Evolutionary conservation across 176 grass and related monocot species (phyloP).

Genomic region (Echinochloa phyllopogon): DNA sequence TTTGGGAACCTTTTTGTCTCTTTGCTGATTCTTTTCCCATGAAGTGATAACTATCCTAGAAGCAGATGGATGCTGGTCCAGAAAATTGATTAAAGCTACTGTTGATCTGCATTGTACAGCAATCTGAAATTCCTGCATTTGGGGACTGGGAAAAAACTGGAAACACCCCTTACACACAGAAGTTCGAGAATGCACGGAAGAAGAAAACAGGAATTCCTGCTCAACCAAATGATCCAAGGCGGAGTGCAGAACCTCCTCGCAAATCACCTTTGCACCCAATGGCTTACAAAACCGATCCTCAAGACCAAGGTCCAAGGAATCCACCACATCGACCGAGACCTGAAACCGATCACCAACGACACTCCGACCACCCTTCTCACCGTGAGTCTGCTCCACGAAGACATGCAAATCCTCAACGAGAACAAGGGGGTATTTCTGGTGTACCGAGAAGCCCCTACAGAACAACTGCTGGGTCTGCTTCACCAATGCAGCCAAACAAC

Average conservation of each 20-base stretch:
- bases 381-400: conserved; percentile 21
- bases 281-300: conserved; percentile 39
- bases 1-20: conserved; percentile 5
- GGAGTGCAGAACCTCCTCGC: conserved; percentile 32
- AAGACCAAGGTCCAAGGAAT: conserved; percentile 46
- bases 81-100: conserved; percentile 2
- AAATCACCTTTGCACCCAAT: conserved; percentile 52
- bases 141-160: conserved; percentile 48
- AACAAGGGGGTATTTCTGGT: conserved; percentile 21
- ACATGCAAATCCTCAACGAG: conserved; percentile 26
- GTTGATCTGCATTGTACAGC: conserved; percentile 47
- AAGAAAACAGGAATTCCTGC: conserved; percentile 39
- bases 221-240: conserved; percentile 44
- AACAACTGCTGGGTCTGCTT: conserved; percentile 42
- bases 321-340: conserved; percentile 30
- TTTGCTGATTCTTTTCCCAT: neutral
- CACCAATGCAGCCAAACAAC: conserved; percentile 47
- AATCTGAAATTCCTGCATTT: conserved; percentile 66
- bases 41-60: neutral
- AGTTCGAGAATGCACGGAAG: conserved; percentile 58
- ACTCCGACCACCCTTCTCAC: conserved; percentile 30
- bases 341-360: conserved; percentile 31
- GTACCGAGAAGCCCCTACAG: conserved; percentile 48
- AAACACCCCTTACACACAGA: conserved; percentile 59
- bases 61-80: neutral